These are phyloP conservation scores for Claviceps humidiphila DNA, from an alignment of 2,329 filamentous ascomycete species.

Conservation along the genomic window DNA sequence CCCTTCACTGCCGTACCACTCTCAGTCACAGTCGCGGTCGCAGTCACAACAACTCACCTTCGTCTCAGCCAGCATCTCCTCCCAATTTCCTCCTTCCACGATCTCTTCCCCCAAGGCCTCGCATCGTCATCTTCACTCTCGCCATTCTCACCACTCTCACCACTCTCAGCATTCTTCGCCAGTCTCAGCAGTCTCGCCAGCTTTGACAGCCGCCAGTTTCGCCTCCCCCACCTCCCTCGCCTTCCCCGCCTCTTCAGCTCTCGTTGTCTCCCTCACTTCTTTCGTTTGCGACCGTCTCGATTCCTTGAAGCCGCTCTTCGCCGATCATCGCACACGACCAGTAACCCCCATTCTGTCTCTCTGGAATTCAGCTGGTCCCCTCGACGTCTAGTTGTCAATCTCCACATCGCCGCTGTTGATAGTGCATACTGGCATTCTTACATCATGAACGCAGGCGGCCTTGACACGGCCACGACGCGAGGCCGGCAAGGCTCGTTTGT, in stretches of 20 bases:
- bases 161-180: constrained; percentile 8
- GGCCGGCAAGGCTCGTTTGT: constrained; percentile 52
- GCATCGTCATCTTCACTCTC: constrained; percentile 7
- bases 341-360: constrained; percentile 13
- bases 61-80: constrained; percentile 20
- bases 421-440: constrained; percentile 17
- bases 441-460: constrained; percentile 46
- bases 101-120: constrained; percentile 5
- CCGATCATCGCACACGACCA: constrained; percentile 14
- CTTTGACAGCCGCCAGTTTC: constrained; percentile 7
- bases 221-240: constrained; percentile 6
- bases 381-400: constrained; percentile 9
- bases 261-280: constrained; percentile 10
- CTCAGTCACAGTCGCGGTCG: constrained; percentile 11
- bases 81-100: constrained; percentile 12
- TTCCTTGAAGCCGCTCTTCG: constrained; percentile 15
- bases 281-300: constrained; percentile 15
- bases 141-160: constrained; percentile 7
- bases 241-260: constrained; percentile 5
- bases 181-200: constrained; percentile 6
- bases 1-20: neutral
- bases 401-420: constrained; percentile 9
- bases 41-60: constrained; percentile 19
- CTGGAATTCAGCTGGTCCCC: constrained; percentile 13
- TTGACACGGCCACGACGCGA: constrained; percentile 44